These are phyloP conservation scores for Rhynchospora tenuis DNA, from an alignment of 176 grass and related monocot genomes.

Conservation along the genomic window DNA sequence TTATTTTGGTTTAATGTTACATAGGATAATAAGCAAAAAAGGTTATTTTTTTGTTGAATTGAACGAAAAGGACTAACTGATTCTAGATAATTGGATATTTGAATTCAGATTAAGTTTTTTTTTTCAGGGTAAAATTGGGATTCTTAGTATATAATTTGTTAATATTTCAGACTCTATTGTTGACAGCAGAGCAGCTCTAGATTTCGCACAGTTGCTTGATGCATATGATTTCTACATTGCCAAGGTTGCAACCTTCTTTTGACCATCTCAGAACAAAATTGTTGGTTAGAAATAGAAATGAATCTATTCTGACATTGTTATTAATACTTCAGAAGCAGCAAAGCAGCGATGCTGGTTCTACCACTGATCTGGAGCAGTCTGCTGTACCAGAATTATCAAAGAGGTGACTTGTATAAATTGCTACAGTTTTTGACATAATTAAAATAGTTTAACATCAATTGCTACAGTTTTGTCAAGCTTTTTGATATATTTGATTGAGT, in stretches of 20 bases:
- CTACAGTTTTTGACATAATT: neutral
- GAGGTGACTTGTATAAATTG: slow-evolving; percentile 39
- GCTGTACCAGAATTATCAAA: slow-evolving; percentile 51
- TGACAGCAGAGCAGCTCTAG: slow-evolving; percentile 39
- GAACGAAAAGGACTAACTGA: neutral
- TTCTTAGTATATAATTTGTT: neutral
- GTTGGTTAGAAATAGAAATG: neutral
- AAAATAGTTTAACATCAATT: neutral
- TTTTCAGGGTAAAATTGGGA: neutral
- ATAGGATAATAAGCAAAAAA: too few relatives aligned
- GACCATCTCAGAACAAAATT: neutral
- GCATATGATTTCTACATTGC: slow-evolving; percentile 50
- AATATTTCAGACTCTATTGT: slow-evolving; percentile 31
- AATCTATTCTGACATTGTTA: slow-evolving; percentile 1
- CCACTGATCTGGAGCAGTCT: slow-evolving; percentile 32
- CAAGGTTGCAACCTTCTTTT: slow-evolving; percentile 36
- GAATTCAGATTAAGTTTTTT: neutral
- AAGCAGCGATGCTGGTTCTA: slow-evolving; percentile 10
- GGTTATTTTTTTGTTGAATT: neutral
- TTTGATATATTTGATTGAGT: neutral
- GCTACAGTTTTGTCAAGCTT: neutral
- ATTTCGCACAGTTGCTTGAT: slow-evolving; percentile 82
- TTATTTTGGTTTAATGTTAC: too few relatives aligned
- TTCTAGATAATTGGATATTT: neutral
- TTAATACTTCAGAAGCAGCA: slow-evolving; percentile 32